These are phyloP conservation scores for Aspergillus jensenii DNA, from an alignment of 2,329 filamentous ascomycete species.

Conservation along the genomic window DNA sequence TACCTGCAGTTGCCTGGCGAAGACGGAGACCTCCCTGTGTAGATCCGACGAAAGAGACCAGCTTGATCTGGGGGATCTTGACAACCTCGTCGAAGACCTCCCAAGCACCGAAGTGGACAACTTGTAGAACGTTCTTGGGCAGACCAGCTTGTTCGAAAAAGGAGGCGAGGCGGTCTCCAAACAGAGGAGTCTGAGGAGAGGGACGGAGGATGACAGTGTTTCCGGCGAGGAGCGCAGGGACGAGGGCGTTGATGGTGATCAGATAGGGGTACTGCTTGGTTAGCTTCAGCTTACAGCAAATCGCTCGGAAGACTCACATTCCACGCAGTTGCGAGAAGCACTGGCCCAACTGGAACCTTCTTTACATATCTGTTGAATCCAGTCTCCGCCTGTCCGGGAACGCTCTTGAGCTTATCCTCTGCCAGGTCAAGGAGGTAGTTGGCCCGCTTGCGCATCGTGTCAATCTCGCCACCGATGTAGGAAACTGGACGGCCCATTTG, in stretches of 20 bases:
- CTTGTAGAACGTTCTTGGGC: slow-evolving; percentile 77
- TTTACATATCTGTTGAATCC: slow-evolving; percentile 86
- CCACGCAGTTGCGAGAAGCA: slow-evolving; percentile 87
- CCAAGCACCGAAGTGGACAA: slow-evolving; percentile 80
- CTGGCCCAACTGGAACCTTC: slow-evolving; percentile 80
- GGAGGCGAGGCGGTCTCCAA: slow-evolving; percentile 76
- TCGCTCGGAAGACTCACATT: slow-evolving; percentile 58
- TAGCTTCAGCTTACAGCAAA: not conserved
- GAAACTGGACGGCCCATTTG: slow-evolving; percentile 92
- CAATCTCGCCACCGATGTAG: slow-evolving; percentile 77
- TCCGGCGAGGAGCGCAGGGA: slow-evolving; percentile 83
- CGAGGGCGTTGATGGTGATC: slow-evolving; percentile 82
- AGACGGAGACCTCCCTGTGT: slow-evolving; percentile 80
- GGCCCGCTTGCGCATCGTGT: slow-evolving; percentile 76
- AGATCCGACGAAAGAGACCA: slow-evolving; percentile 89
- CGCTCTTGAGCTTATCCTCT: slow-evolving; percentile 73
- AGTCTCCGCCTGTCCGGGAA: slow-evolving; percentile 75
- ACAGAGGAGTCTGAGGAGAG: slow-evolving; percentile 86
- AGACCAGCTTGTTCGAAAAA: slow-evolving; percentile 76
- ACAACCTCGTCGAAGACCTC: slow-evolving; percentile 74
- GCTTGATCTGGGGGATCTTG: slow-evolving; percentile 68
- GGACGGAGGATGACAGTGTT: slow-evolving; percentile 90
- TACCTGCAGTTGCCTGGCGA: slow-evolving; percentile 75
- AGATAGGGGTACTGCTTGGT: slow-evolving; percentile 77
- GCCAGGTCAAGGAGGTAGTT: slow-evolving; percentile 83